phyloP scores from a whole-genome alignment of 176 grass and related monocot species.

The Aegilops speltoides region DNA sequence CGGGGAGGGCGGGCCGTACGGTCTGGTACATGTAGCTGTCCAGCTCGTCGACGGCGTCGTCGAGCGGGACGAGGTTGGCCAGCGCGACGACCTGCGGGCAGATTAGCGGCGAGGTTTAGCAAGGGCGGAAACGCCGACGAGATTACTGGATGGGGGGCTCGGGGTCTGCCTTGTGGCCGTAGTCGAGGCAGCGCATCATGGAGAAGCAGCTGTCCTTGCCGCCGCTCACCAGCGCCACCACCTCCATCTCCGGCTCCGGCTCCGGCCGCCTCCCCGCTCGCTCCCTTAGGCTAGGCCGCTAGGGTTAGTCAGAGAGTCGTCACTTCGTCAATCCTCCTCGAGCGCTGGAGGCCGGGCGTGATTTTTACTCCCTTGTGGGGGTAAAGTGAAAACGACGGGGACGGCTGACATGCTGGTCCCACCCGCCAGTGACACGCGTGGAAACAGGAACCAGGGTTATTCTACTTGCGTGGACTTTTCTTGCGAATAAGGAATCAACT shows the following conservation, averaged over 20 bases:
- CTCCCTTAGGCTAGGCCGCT: neutral
- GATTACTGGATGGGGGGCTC: neutral
- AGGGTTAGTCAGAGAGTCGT: conserved; percentile 4
- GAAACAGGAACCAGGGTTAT: neutral
- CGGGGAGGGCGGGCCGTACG: conserved; percentile 27
- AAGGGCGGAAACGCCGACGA: neutral
- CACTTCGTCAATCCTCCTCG: neutral
- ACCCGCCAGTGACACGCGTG: no score
- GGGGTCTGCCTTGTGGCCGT: conserved; percentile 64
- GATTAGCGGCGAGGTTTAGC: neutral
- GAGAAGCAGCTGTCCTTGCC: conserved; percentile 97
- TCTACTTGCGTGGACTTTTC: neutral
- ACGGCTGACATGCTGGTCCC: neutral
- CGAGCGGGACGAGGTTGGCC: conserved; percentile 80
- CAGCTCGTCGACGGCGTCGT: conserved; percentile 82
- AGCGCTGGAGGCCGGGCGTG: neutral
- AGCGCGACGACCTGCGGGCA: conserved; percentile 66
- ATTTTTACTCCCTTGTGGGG: neutral
- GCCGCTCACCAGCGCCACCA: conserved; percentile 95
- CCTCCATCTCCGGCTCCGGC: conserved; percentile 61
- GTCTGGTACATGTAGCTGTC: conserved; percentile 99
- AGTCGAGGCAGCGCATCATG: conserved; percentile 98
- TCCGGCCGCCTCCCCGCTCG: neutral
- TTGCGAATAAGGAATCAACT: neutral
- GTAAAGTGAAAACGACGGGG: neutral